A percentile compares a stretch with the other conserved stretches of the same genome.
These are phyloP conservation scores for Cajanus cajan DNA, from an alignment of 306 rosid genomes.

Conservation along the genomic window DNA sequence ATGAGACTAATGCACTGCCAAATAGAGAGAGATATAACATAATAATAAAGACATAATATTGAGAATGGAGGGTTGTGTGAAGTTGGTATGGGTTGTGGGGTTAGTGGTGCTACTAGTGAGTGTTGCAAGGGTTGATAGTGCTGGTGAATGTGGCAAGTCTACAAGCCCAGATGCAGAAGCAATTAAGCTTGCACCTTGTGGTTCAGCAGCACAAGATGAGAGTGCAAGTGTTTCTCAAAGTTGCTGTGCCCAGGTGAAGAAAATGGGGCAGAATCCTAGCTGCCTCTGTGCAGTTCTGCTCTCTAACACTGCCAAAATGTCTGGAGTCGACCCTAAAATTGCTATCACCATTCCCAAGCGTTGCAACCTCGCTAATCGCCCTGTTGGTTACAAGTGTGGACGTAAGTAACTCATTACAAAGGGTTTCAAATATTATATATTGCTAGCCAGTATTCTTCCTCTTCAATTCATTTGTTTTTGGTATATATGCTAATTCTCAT, in stretches of 20 bases:
- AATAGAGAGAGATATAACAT: background rate
- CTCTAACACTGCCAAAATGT: constrained; percentile 46
- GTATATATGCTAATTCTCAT: background rate
- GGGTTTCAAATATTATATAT: background rate
- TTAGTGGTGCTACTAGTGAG: constrained; percentile 37
- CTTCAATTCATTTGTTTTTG: background rate
- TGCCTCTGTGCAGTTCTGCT: constrained; percentile 64
- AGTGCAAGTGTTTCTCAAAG: constrained; percentile 48
- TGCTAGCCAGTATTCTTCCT: background rate
- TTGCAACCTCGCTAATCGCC: constrained; percentile 62
- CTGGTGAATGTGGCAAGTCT: constrained; percentile 57
- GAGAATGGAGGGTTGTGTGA: constrained; percentile 39
- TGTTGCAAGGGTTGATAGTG: constrained; percentile 31
- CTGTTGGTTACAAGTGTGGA: constrained; percentile 71
- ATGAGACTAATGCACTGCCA: constrained; percentile 1
- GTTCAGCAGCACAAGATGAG: constrained; percentile 50
- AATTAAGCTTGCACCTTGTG: constrained; percentile 58
- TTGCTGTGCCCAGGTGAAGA: constrained; percentile 52
- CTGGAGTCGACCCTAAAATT: constrained; percentile 44
- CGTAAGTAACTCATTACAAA: constrained; percentile 30
- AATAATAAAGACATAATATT: too few species aligned
- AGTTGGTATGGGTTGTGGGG: constrained; percentile 42
- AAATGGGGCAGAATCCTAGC: constrained; percentile 46
- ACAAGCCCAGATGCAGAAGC: constrained; percentile 61
- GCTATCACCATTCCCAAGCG: constrained; percentile 68